These are phyloP conservation scores for Kurtzmaniella quercitrusa DNA, from an alignment of 1,139 yeast species.

Conservation along the genomic window DNA sequence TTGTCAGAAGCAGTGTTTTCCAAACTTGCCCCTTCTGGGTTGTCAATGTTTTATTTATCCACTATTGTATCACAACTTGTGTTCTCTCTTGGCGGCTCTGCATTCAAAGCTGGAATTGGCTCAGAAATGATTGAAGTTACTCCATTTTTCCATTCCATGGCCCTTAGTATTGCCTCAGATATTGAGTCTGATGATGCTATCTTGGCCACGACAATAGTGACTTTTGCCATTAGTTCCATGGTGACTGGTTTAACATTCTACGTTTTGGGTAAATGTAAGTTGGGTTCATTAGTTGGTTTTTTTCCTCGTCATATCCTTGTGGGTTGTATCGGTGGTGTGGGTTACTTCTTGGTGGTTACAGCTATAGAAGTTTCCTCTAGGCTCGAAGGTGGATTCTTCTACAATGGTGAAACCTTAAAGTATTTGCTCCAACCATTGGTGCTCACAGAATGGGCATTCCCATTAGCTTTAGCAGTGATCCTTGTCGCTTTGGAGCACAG, in stretches of 20 bases:
- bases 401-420: slow-evolving; percentile 52
- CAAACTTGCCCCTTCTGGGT: slow-evolving; percentile 78
- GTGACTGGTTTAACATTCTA: slow-evolving; percentile 84
- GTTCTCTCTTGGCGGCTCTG: slow-evolving; percentile 86
- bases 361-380: slow-evolving; percentile 89
- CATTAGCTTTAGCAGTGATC: slow-evolving; percentile 57
- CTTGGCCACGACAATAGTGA: slow-evolving; percentile 80
- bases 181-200: slow-evolving; percentile 57
- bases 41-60: slow-evolving; percentile 91
- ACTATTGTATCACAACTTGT: slow-evolving; percentile 85
- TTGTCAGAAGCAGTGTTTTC: slow-evolving; percentile 76
- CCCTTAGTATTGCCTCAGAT: slow-evolving; percentile 58
- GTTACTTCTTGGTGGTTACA: slow-evolving; percentile 83
- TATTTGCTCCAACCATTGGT: slow-evolving; percentile 40
- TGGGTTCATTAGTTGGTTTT: slow-evolving; percentile 88
- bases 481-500: slow-evolving; percentile 61
- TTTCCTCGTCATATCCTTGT: slow-evolving; percentile 94
- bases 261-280: slow-evolving; percentile 66
- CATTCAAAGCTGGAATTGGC: slow-evolving; percentile 86
- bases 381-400: slow-evolving; percentile 67
- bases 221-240: slow-evolving; percentile 79
- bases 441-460: slow-evolving; percentile 68
- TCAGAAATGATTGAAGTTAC: slow-evolving; percentile 98
- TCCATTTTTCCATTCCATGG: slow-evolving; percentile 96
- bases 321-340: slow-evolving; percentile 98